phyloP scores from a whole-genome alignment of 2,329 filamentous ascomycete genomes.

The Penicillium expansum region DNA sequence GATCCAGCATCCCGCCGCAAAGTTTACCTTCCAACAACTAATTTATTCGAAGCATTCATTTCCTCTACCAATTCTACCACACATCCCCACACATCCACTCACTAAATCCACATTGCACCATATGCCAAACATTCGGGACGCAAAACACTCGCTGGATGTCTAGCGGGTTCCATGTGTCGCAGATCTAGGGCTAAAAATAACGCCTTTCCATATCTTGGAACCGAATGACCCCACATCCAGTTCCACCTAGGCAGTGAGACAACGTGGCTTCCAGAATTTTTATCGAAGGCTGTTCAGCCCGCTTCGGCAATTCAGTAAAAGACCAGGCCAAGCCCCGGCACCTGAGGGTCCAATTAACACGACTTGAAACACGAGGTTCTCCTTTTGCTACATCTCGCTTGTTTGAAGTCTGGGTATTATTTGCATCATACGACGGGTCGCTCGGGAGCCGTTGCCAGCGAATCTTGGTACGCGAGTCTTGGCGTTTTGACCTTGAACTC shows the following conservation, averaged over 20 bases:
- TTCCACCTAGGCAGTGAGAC: slow-evolving; percentile 9
- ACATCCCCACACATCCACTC: neutral
- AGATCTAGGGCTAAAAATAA: slow-evolving; percentile 31
- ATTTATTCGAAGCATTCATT: slow-evolving; percentile 4
- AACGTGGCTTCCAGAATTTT: slow-evolving; percentile 33
- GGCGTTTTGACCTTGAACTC: neutral
- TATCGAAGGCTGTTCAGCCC: slow-evolving; percentile 17
- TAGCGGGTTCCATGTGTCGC: slow-evolving; percentile 1
- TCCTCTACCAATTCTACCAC: neutral
- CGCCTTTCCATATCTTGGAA: slow-evolving; percentile 3
- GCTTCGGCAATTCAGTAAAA: neutral
- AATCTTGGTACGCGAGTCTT: neutral
- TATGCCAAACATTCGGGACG: neutral
- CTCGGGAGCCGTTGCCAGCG: neutral
- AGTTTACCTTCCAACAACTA: neutral
- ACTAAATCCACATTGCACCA: neutral
- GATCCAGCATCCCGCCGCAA: neutral
- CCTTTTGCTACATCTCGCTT: neutral
- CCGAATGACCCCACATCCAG: neutral
- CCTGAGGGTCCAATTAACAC: neutral
- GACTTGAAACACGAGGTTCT: neutral
- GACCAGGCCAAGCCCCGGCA: neutral
- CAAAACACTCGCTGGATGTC: neutral
- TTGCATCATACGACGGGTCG: neutral
- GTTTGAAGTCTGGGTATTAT: neutral